These are phyloP conservation scores for Aegilops tauschii DNA, from an alignment of 176 grass and related monocot species.

Conservation along the genomic window DNA sequence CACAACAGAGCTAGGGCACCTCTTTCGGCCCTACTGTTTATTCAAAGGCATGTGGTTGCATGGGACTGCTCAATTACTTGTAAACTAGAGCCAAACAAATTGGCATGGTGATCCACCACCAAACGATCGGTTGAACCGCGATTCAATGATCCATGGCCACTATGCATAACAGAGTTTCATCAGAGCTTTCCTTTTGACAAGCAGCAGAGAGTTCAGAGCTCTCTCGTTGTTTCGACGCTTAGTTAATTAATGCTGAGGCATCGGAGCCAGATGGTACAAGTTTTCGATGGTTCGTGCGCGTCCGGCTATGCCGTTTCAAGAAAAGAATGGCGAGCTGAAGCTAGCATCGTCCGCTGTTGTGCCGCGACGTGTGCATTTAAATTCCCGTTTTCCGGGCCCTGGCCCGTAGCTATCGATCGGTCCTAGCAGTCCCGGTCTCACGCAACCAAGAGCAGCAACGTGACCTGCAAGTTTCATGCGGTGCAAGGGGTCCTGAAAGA, in stretches of 20 bases:
- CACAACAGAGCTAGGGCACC: neutral
- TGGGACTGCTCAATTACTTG: slow-evolving; percentile 6
- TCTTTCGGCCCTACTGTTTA: neutral
- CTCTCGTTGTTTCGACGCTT: too few species aligned
- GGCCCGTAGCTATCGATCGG: neutral
- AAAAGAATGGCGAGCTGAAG: neutral
- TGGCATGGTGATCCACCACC: neutral
- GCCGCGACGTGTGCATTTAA: neutral
- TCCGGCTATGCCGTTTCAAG: neutral
- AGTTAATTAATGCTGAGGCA: neutral
- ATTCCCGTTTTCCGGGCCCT: neutral
- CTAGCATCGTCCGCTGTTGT: neutral
- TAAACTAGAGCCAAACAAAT: neutral
- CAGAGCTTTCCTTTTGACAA: neutral
- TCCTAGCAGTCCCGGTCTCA: neutral
- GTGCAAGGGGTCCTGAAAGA: neutral
- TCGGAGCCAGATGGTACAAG: neutral
- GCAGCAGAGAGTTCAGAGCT: neutral
- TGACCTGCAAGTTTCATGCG: slow-evolving; percentile 8
- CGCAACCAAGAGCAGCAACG: neutral
- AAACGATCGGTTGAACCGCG: neutral
- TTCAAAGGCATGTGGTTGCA: slow-evolving; percentile 11
- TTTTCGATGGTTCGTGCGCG: neutral
- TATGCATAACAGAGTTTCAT: too few species aligned
- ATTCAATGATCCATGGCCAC: neutral